Conservation (phyloP, 2,329 filamentous ascomycete species). For the Venturia pyrina region DNA sequence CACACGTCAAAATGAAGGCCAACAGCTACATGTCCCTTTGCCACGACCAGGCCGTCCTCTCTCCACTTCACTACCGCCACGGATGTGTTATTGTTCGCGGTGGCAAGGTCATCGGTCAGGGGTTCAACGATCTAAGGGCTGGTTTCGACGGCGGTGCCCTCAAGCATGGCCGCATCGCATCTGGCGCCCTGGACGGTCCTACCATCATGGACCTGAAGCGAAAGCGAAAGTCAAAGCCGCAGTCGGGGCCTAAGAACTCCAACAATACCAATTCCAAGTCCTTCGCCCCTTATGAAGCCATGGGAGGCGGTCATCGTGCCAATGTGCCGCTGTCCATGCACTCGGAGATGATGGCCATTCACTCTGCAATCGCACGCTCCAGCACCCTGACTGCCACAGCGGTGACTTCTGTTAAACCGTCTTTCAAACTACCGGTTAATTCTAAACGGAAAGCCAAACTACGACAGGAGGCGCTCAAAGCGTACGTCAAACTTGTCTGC, state of each 20-base stretch:
- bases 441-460: conserved; percentile 39
- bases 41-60: conserved; percentile 41
- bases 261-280: conserved; percentile 17
- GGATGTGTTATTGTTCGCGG: conserved; percentile 42
- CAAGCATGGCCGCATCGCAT: conserved; percentile 35
- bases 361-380: conserved; percentile 17
- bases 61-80: conserved; percentile 41
- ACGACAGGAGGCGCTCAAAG: conserved; percentile 31
- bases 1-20: conserved; percentile 28
- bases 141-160: conserved; percentile 41
- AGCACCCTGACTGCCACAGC: conserved; percentile 32
- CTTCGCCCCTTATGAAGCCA: conserved; percentile 31
- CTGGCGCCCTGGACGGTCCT: conserved; percentile 24
- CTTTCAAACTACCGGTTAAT: conserved; percentile 38
- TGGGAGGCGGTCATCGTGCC: conserved; percentile 27
- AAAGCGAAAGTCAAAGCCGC: conserved; percentile 18
- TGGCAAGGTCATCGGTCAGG: conserved; percentile 43
- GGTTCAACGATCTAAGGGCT: conserved; percentile 40
- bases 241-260: conserved; percentile 8
- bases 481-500: conserved; percentile 37
- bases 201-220: conserved; percentile 30
- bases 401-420: conserved; percentile 39
- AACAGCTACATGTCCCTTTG: conserved; percentile 41
- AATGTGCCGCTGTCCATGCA: conserved; percentile 42
- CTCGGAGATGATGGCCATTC: conserved; percentile 47